These are phyloP conservation scores for Candida namnaoensis DNA, from an alignment of 805 yeast species.

Conservation along the genomic window DNA sequence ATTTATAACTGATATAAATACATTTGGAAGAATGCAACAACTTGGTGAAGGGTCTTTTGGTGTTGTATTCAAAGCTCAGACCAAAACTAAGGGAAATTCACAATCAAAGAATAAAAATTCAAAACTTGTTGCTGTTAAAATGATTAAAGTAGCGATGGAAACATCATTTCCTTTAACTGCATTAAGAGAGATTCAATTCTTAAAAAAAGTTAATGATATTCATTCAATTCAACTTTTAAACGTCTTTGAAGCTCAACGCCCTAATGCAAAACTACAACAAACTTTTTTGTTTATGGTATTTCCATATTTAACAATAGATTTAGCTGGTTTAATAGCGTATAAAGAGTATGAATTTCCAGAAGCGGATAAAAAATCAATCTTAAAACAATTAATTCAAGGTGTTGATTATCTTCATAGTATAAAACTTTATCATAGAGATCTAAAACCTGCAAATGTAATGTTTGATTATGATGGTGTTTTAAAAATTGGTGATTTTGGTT, in stretches of 20 bases:
- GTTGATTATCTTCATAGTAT: conserved; percentile 69
- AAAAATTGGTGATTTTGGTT: conserved; percentile 93
- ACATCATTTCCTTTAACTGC: conserved; percentile 84
- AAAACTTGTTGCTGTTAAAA: conserved; percentile 77
- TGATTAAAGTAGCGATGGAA: conserved; percentile 47
- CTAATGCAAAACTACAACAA: neutral
- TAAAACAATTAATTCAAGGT: conserved; percentile 73
- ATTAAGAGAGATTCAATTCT: conserved; percentile 78
- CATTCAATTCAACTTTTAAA: conserved; percentile 75
- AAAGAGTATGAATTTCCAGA: conserved; percentile 52
- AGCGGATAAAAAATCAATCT: conserved; percentile 73
- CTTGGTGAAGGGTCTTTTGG: conserved; percentile 87
- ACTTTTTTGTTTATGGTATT: conserved; percentile 72
- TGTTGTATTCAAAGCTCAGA: conserved; percentile 73
- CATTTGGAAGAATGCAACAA: conserved; percentile 28
- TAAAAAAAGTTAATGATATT: conserved; percentile 59
- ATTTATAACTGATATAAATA: conserved; percentile 13
- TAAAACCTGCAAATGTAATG: conserved; percentile 92
- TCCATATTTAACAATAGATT: conserved; percentile 88
- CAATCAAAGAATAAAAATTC: too few species aligned
- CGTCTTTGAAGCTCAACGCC: conserved; percentile 52
- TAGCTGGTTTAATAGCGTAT: conserved; percentile 83
- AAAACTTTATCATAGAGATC: conserved; percentile 71
- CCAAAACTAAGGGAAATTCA: conserved; percentile 24
- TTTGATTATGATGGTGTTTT: conserved; percentile 68